Conservation (phyloP, 352 stramenopile species). For the Globisporangium camurandrum region DNA sequence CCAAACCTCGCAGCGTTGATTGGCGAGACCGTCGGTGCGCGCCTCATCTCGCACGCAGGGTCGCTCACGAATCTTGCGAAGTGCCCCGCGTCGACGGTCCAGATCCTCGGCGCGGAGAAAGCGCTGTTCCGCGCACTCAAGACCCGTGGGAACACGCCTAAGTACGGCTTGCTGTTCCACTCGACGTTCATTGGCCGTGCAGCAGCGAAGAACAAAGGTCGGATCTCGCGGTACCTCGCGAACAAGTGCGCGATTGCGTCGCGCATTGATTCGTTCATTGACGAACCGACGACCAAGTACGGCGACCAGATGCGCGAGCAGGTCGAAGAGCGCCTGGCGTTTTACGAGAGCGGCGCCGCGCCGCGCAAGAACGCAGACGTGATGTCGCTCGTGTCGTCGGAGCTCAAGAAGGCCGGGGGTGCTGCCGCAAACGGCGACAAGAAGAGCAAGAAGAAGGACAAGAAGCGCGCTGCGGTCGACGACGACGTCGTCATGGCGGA, state of each 20-base stretch:
- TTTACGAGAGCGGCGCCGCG: conserved; percentile 98
- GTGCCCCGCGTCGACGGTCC: conserved; percentile 98
- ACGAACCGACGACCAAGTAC: conserved; percentile 94
- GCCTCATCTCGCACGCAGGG: conserved; percentile 99
- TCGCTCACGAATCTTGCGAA: conserved; percentile 99
- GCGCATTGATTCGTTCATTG: conserved; percentile 98
- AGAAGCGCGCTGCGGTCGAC: conserved; percentile 63
- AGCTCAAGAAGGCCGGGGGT: conserved; percentile 67
- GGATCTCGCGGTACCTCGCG: conserved; percentile 98
- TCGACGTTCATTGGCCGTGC: conserved; percentile 99
- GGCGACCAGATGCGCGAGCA: conserved; percentile 98
- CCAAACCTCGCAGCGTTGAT: conserved; percentile 98
- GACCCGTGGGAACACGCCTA: conserved; percentile 99
- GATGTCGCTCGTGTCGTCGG: conserved; percentile 93
- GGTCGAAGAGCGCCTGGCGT: conserved; percentile 98
- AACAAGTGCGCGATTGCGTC: conserved; percentile 99
- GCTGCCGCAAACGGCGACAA: conserved; percentile 56
- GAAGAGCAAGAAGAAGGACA: conserved; percentile 59
- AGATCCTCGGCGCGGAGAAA: conserved; percentile 99
- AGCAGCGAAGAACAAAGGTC: conserved; percentile 99
- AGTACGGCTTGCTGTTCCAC: conserved; percentile 99
- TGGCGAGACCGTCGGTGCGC: conserved; percentile 97
- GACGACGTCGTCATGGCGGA: conserved; percentile 54
- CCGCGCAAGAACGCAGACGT: conserved; percentile 99
- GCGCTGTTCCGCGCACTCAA: conserved; percentile 99